Base-by-base conservation (phyloP, 2,329 filamentous ascomycete genomes). In the Fusarium sp. region DNA sequence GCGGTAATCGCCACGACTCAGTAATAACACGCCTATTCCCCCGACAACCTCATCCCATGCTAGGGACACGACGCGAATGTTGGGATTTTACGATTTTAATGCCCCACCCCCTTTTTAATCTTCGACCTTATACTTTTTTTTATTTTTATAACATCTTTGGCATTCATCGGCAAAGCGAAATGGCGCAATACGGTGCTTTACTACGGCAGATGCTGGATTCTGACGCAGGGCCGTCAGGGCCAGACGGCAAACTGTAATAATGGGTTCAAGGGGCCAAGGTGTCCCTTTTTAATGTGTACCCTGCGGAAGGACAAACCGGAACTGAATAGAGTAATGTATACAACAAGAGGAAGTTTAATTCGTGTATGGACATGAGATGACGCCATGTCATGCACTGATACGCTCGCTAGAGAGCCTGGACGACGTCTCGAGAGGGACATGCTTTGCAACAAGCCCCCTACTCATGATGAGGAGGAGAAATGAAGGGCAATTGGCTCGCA, bases 291-390 rank as follows among this genome's bases (percentile, higher is more conserved):
- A 77, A 79, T 78, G 77, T 75, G 76, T 78, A 78, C 75, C 59
- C 54, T 73, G 62, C 60, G 70, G 70, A 59, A 61, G 64, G 62
- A 74, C 61, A 58, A 71, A 64, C 70, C 65, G 70, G 64, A 76
- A 75, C 73, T 74, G 75, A 70, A 81, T 80, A 80, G 79, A 81
- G 75, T 81, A 81, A 82, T 81, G 80, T 81, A 80, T 82, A 81
- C 76, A 80, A 77, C 67, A 62, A 73, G 74, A 74, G 69, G 77
- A 77, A 73, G 46, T 76, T 70, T 81, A 81, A 81, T 81, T 72
- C 69, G 78, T 80, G 79, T 77, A 79, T 78, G 72, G 69, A 70
- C 58, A 67, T 52, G 60, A 40, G 48, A 73, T 63, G 46, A 73
- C 64, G 70, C 58, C 60, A 76, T 70, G 70, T 62, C 73, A 76